A percentile compares a stretch with the other conserved stretches of the same genome.
phyloP scores from a whole-genome alignment of 2,329 filamentous ascomycete genomes.

The Clonostachys rhizophaga region DNA sequence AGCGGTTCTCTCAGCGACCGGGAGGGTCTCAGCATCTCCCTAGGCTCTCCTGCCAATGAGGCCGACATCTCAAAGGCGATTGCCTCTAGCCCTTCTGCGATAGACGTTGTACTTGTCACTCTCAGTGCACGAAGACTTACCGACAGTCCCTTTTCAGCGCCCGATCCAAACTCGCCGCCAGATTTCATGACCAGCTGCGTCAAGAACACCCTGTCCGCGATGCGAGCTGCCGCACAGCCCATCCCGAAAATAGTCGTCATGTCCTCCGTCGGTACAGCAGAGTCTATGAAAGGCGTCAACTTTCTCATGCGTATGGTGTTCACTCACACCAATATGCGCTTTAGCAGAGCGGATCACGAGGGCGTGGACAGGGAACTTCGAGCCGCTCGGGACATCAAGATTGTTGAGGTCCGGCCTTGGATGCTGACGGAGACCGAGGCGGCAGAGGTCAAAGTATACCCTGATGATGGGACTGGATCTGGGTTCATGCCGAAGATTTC shows the following conservation, averaged over 20 bases:
- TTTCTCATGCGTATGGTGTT: constrained; percentile 32
- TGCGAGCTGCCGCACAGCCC: constrained; percentile 25
- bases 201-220: constrained; percentile 24
- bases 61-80: constrained; percentile 23
- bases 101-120: constrained; percentile 37
- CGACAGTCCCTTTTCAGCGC: constrained; percentile 39
- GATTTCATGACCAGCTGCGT: constrained; percentile 38
- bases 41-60: constrained; percentile 24
- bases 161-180: constrained; percentile 24
- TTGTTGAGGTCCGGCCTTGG: constrained; percentile 32
- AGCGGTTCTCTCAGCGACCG: constrained; percentile 14
- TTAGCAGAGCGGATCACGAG: constrained; percentile 39
- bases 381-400: background rate
- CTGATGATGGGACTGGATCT: constrained; percentile 29
- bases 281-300: constrained; percentile 30
- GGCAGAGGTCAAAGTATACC: constrained; percentile 27
- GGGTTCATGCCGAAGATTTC: constrained; percentile 28
- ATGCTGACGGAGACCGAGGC: constrained; percentile 31
- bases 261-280: constrained; percentile 39
- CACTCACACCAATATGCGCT: constrained; percentile 34
- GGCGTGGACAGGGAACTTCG: constrained; percentile 31
- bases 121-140: constrained; percentile 34
- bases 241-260: constrained; percentile 34
- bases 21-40: constrained; percentile 22
- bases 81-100: constrained; percentile 2